Evolutionary conservation across 495 filamentous ascomycete species (phyloP).

Genomic region (Xylaria flabelliformis): DNA sequence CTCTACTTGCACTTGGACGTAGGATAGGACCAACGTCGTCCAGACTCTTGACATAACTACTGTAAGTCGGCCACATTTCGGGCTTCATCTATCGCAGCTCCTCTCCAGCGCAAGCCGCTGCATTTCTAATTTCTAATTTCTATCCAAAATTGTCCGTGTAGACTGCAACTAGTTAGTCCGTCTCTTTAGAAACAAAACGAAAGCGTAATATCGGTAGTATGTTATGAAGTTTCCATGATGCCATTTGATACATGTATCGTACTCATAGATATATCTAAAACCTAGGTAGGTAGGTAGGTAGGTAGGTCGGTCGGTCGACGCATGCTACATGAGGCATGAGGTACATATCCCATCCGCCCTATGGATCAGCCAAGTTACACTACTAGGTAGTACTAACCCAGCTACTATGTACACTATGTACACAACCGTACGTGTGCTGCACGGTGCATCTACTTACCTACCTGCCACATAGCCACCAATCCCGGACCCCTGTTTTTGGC

Average conservation of each 20-base stretch:
- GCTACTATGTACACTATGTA: neutral
- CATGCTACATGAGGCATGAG: no score
- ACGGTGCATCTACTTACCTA: slow-evolving; percentile 17
- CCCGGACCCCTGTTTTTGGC: slow-evolving; percentile 14
- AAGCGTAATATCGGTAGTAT: neutral
- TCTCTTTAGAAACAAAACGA: neutral
- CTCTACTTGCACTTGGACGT: neutral
- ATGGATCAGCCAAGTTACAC: slow-evolving; percentile 2
- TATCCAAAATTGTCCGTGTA: neutral
- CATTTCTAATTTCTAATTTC: neutral
- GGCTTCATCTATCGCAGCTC: neutral
- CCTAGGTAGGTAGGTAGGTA: neutral
- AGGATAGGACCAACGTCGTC: neutral
- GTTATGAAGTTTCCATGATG: neutral
- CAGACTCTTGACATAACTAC: neutral
- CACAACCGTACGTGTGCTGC: neutral
- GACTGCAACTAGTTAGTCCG: neutral
- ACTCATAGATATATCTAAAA: neutral
- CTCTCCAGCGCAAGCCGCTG: neutral
- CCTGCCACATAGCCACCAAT: slow-evolving; percentile 20
- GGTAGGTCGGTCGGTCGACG: neutral
- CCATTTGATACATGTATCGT: neutral
- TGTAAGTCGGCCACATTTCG: neutral
- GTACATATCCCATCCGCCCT: neutral
- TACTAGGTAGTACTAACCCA: neutral